Base-by-base conservation (phyloP, 768 basidiomycete species). In the Pleurotus salmoneostramineus region DNA sequence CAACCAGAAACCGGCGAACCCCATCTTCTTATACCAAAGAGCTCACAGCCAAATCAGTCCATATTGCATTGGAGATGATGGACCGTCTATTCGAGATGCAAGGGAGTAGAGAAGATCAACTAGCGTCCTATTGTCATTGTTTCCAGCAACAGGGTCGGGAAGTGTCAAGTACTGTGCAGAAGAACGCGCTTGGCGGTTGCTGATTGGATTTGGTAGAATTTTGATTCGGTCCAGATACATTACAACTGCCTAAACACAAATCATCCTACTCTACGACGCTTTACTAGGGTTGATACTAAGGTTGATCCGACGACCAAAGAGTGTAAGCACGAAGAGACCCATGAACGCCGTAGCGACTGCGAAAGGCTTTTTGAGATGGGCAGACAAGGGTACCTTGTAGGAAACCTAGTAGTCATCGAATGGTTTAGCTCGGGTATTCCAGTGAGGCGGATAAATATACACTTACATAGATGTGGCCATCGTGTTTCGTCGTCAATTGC, bases 311-410 rank as follows among this genome's bases (percentile, higher is more conserved):
- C 78, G 67, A 51, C 72, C 72, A 58, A 77, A 61, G 52, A 78
- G 68, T 7, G 75, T 74, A 56, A 80, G 65, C 17, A 74, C 67
- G 71, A 95, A 95, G 47, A 94, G 59, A 45, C 77, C 75, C 55
- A 90, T 72, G 70, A 89, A 84, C 1, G 87, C 91, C 14, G 77
- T 75, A 6, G 87, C 83, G 31, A 95, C 92, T 8, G 88, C 84
- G 32, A 91, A 56, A 0, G 93, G 92, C 72, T 98, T 98, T 71
- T 87, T 88, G 59, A 97, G 71, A 69, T 93, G 89, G n/a, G 93
- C 88, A 43, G 80, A 76, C 56, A 86, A 64, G 8, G 93, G 85
- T 44, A 96, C 88, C 63, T 82, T 86, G 79, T 98, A 98, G 37
- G 89, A 85, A 59, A 97, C 88, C 95, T 97, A 62, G 10, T 27